These are phyloP conservation scores for Linnemannia schmuckeri DNA, from an alignment of 192 early-diverging fungal genomes.

Conservation along the genomic window DNA sequence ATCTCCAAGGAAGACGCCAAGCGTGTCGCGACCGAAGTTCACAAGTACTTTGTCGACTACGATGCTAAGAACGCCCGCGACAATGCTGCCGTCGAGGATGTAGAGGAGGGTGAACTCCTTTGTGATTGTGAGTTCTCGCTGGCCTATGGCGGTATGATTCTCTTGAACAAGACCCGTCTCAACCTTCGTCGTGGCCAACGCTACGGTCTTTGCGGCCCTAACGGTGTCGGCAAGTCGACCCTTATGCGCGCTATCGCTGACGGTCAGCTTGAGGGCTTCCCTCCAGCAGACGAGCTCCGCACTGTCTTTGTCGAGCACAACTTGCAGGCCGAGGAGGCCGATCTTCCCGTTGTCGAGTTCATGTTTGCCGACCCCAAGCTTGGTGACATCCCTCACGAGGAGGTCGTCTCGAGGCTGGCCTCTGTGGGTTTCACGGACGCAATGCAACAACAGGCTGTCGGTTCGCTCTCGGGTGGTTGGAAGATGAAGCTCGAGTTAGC, in stretches of 20 bases:
- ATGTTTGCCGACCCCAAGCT: conserved; percentile 65
- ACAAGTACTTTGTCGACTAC: conserved; percentile 56
- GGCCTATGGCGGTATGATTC: conserved; percentile 83
- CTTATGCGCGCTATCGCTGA: conserved; percentile 87
- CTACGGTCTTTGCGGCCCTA: conserved; percentile 83
- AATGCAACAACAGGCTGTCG: conserved; percentile 72
- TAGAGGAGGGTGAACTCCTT: conserved; percentile 64
- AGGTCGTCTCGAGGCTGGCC: conserved; percentile 58
- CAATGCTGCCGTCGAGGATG: conserved; percentile 54
- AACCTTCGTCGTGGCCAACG: conserved; percentile 78
- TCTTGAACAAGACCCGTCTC: conserved; percentile 72
- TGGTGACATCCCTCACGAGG: conserved; percentile 64
- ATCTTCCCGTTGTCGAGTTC: conserved; percentile 76
- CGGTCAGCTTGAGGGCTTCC: conserved; percentile 82
- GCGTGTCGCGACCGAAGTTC: conserved; percentile 54
- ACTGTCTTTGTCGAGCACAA: conserved; percentile 84
- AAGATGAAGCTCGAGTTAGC: conserved; percentile 91
- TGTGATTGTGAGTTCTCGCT: conserved; percentile 85
- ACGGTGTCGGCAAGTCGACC: conserved; percentile 87
- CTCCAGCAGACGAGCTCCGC: conserved; percentile 66
- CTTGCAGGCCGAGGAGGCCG: conserved; percentile 76
- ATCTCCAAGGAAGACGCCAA: conserved; percentile 65
- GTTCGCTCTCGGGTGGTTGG: conserved; percentile 85
- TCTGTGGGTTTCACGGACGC: conserved; percentile 74
- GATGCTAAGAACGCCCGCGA: conserved; percentile 21